Evolutionary conservation across 306 rosid species (phyloP).

Genomic region (Morella rubra): DNA sequence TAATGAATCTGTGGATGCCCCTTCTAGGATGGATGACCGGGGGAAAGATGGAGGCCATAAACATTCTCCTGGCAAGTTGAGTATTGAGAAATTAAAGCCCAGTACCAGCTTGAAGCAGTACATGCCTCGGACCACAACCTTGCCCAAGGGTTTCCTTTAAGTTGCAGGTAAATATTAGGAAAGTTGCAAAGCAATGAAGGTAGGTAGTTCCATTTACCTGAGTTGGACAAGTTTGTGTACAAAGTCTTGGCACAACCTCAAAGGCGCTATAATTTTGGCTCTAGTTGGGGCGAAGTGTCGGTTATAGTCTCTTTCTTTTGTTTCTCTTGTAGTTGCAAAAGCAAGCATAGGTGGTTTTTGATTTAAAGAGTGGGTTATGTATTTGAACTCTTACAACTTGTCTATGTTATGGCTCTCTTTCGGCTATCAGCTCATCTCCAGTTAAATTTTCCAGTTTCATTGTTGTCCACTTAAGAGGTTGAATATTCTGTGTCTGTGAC

Average conservation of each 20-base stretch:
- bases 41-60: conserved; percentile 15
- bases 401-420: background rate
- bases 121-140: conserved; percentile 7
- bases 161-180: conserved; percentile 18
- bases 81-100: conserved; percentile 22
- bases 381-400: background rate
- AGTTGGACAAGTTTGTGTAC: conserved; percentile 22
- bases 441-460: background rate
- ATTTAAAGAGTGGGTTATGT: background rate
- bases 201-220: conserved; percentile 13
- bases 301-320: conserved; percentile 20
- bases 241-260: conserved; percentile 25
- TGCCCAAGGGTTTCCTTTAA: conserved; percentile 17
- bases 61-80: conserved; percentile 23
- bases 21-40: conserved; percentile 11
- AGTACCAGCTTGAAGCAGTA: conserved; percentile 17
- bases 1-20: conserved; percentile 22
- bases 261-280: conserved; percentile 25
- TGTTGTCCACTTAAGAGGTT: no score
- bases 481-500: no score
- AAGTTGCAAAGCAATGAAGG: conserved; percentile 12
- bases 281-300: conserved; percentile 16
- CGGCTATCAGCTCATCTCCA: background rate
- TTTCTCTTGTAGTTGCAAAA: conserved; percentile 3
- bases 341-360: conserved; percentile 4